A percentile compares a stretch with the other conserved stretches of the same genome.
Conservation (phyloP, 2,329 filamentous ascomycete genomes). For the Diaporthe amygdali region DNA sequence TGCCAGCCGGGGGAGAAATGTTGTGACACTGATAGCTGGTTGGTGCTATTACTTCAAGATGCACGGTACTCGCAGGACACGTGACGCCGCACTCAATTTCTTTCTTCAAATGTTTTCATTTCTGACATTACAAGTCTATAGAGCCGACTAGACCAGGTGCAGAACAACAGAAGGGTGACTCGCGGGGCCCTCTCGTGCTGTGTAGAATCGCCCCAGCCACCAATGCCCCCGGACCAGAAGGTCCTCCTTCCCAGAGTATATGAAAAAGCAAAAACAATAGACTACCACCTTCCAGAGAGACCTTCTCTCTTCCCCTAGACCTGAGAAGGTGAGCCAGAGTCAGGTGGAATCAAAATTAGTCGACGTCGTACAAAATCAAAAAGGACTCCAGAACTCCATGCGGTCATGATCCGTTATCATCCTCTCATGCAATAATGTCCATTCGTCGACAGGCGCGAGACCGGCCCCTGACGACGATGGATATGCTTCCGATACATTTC, state of each 20-base stretch:
- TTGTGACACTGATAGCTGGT: neutral
- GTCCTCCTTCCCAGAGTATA: neutral
- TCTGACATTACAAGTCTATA: constrained; percentile 22
- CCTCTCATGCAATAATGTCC: constrained; percentile 17
- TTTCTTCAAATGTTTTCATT: constrained; percentile 7
- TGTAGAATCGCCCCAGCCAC: neutral
- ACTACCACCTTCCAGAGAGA: neutral
- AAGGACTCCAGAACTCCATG: constrained; percentile 22
- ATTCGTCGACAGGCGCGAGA: neutral
- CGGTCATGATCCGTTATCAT: constrained; percentile 25
- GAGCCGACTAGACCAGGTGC: constrained; percentile 6
- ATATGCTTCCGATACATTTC: neutral
- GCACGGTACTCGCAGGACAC: neutral
- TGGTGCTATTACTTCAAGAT: neutral
- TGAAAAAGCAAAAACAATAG: neutral
- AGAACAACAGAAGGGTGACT: neutral
- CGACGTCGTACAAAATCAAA: neutral
- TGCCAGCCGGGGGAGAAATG: neutral
- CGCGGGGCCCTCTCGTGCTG: constrained; percentile 8
- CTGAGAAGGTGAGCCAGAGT: neutral
- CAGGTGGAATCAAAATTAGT: neutral
- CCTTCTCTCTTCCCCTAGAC: neutral
- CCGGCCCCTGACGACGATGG: constrained; percentile 6
- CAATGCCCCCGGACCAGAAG: neutral
- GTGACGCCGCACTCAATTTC: too few species aligned